A percentile compares a stretch with the other conserved stretches of the same genome.
Conservation (phyloP, 495 filamentous ascomycete species). For the Penicillium parvum region DNA sequence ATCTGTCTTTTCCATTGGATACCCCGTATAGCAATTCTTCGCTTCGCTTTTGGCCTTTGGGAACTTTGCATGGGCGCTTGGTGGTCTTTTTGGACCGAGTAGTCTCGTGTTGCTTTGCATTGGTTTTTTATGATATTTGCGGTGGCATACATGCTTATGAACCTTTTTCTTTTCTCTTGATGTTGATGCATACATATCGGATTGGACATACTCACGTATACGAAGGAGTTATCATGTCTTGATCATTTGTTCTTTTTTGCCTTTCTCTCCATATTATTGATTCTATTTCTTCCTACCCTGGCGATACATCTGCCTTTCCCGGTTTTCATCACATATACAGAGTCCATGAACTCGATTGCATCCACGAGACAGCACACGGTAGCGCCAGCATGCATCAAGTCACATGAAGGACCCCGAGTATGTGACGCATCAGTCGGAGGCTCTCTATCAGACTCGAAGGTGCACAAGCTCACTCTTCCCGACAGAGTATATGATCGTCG, state of each 20-base stretch:
- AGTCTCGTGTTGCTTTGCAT: background rate
- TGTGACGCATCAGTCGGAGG: too few relatives aligned
- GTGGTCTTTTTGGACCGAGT: background rate
- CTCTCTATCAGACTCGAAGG: too few relatives aligned
- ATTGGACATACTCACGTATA: conserved; percentile 25
- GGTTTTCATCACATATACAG: too few relatives aligned
- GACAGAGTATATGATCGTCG: too few relatives aligned
- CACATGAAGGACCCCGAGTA: too few relatives aligned
- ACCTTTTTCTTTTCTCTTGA: conserved; percentile 1
- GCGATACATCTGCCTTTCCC: too few relatives aligned
- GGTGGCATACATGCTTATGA: conserved; percentile 1
- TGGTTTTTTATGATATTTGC: background rate
- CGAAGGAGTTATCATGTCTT: conserved; percentile 18
- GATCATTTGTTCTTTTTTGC: background rate
- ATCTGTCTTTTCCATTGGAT: conserved; percentile 36
- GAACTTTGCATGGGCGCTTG: conserved; percentile 2
- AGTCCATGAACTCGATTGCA: too few relatives aligned
- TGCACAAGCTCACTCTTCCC: too few relatives aligned
- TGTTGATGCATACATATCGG: conserved; percentile 7
- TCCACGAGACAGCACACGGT: too few relatives aligned
- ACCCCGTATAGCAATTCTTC: conserved; percentile 31
- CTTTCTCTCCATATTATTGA: background rate
- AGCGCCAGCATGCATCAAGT: too few relatives aligned
- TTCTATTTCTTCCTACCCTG: background rate
- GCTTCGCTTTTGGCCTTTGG: conserved; percentile 1